phyloP scores from a whole-genome alignment of 129 eudicot genomes.

The Sambucus nigra region DNA sequence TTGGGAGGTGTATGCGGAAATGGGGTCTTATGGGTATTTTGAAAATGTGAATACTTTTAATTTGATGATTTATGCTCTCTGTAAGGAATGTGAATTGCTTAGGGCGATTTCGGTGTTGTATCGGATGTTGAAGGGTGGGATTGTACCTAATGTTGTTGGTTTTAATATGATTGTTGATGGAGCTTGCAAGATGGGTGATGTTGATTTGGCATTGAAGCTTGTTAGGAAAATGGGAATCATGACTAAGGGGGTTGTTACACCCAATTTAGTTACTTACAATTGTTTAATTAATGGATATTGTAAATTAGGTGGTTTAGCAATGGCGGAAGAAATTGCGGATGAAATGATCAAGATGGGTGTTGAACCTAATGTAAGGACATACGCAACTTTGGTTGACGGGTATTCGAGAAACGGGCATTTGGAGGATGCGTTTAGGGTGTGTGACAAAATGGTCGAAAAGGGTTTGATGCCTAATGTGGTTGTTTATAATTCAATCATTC shows the following conservation, averaged over 20 bases:
- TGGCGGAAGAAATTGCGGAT: constrained; percentile 32
- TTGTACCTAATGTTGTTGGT: constrained; percentile 51
- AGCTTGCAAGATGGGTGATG: constrained; percentile 37
- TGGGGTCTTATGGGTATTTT: constrained; percentile 41
- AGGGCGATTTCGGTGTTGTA: constrained; percentile 47
- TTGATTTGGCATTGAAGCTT: constrained; percentile 40
- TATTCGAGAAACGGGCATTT: constrained; percentile 36
- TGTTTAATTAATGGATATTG: constrained; percentile 59
- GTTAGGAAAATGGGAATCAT: constrained; percentile 41
- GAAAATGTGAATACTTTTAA: constrained; percentile 61
- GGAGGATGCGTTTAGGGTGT: constrained; percentile 44
- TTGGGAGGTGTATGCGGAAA: constrained; percentile 39
- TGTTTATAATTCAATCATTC: constrained; percentile 49
- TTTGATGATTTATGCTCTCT: constrained; percentile 46
- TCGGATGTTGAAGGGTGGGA: constrained; percentile 47
- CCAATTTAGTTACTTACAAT: constrained; percentile 44
- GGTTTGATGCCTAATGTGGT: constrained; percentile 43
- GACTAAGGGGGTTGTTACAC: constrained; percentile 35
- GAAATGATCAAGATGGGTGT: constrained; percentile 41
- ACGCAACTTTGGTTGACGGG: constrained; percentile 56
- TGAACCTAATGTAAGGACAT: constrained; percentile 44
- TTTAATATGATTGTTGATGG: constrained; percentile 56
- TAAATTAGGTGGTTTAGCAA: constrained; percentile 36
- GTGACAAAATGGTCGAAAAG: constrained; percentile 43
- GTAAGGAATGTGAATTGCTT: constrained; percentile 34